A percentile compares a stretch with the other conserved stretches of the same genome.
phyloP scores from a whole-genome alignment of 2,329 filamentous ascomycete species.

The Alternaria sp. region DNA sequence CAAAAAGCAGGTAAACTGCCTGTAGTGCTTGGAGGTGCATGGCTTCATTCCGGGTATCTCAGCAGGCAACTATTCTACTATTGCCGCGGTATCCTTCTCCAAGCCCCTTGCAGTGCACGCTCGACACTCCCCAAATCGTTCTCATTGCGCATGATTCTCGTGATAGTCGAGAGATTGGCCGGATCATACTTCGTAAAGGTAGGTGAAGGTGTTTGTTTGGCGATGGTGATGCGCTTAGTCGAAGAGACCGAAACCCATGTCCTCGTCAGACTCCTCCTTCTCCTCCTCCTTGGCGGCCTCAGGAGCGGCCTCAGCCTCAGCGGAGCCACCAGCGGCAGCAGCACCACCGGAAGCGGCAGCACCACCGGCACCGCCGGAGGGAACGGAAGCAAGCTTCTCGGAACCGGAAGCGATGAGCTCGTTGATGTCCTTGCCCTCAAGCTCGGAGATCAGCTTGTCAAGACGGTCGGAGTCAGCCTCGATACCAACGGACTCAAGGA shows the following conservation, averaged over 20 bases:
- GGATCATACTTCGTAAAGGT: slow-evolving; percentile 41
- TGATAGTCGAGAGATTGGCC: slow-evolving; percentile 39
- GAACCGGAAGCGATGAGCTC: slow-evolving; percentile 94
- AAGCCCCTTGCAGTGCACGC: slow-evolving; percentile 43
- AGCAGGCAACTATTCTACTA: slow-evolving; percentile 30
- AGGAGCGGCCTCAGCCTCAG: slow-evolving; percentile 56
- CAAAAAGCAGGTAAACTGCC: not conserved
- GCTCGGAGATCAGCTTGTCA: slow-evolving; percentile 85
- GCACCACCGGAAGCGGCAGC: slow-evolving; percentile 71
- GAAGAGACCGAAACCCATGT: slow-evolving; percentile 80
- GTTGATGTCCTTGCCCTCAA: slow-evolving; percentile 89
- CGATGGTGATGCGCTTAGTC: slow-evolving; percentile 59
- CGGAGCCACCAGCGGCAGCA: slow-evolving; percentile 71
- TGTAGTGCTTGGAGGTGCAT: slow-evolving; percentile 38
- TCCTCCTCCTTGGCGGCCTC: slow-evolving; percentile 75
- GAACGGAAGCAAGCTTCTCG: slow-evolving; percentile 95
- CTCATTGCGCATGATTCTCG: slow-evolving; percentile 46
- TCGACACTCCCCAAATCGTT: slow-evolving; percentile 48
- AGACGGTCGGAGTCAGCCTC: slow-evolving; percentile 90
- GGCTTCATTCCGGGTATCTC: slow-evolving; percentile 50
- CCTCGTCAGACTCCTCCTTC: slow-evolving; percentile 78
- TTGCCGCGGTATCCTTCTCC: slow-evolving; percentile 31
- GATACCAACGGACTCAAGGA: slow-evolving; percentile 93
- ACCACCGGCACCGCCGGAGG: slow-evolving; percentile 85
- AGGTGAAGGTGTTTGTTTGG: slow-evolving; percentile 17